Evolutionary conservation across 306 rosid species (phyloP), one percentile per base, ranked within the genome.

Genomic region (Macrotyloma uniflorum): DNA sequence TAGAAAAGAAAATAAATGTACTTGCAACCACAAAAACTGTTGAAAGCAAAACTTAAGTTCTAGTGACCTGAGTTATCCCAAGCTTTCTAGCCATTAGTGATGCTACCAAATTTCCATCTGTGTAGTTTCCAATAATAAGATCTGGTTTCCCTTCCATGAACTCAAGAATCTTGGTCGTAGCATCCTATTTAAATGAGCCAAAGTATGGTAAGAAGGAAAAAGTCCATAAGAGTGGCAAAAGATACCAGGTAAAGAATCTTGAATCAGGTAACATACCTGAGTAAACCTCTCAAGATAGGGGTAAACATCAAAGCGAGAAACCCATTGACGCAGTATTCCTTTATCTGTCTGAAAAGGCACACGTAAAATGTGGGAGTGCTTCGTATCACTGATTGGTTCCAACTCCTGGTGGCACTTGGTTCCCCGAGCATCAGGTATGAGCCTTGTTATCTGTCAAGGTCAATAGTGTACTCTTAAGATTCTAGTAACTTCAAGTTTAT

Each of bases 71-170:
- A 81, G 96, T 88, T 83, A 89, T 79, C 74, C 96, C 96, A 19
- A 94, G 94, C 85, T 92, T 94, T 69, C 70, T 89, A 70, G 98
- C 94, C 91, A 90, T 86, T 69, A 94, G 84, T 40, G 98, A 88
- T 33, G 98, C 96, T 50, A 89, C 97, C 72, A 94, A 81, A 80
- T 94, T 94, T 79, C 98, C 98, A 87, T 94, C 96, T 6, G 94
- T 92, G 75, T 94, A 92, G 80, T 92, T 92, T 79, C 98, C 98
- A 70, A 94, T 88, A 46, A 94, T 80, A 64, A 94, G 92, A 80
- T 94, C 94, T 1, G 96, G 97, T 72, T 88, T 90, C 74, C 89
- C 97, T 28, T 90, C 98, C 91, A 94, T 68, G 65, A 83, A 59
- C 54, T 90, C 89, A 0, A 90, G 70, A 81, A 94, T 77, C 81